Evolutionary conservation across 2,329 filamentous ascomycete genomes (phyloP), one percentile per base, ranked within the genome.

Genomic region (Sarocladium brachiariae): DNA sequence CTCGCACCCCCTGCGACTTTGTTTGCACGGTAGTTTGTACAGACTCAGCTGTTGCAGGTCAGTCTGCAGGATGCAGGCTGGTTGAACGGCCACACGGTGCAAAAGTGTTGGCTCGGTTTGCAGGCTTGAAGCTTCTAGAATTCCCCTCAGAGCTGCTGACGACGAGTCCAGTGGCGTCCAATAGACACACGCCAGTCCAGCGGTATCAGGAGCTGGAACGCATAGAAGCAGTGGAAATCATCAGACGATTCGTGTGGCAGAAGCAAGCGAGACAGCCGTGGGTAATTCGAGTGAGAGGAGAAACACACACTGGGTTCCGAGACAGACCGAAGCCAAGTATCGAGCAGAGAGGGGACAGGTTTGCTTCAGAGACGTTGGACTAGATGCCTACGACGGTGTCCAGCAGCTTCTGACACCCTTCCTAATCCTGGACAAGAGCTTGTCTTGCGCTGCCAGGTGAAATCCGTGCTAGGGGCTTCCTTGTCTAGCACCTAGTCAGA

Each of bases 101-200:
- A 23, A 18, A 14, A n/a, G 21, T 6, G 7, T 10, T 19, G 21
- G 8, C 9, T 11, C n/a, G 39, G 16, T 21, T 7, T 43, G 39
- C 39, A 25, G 39, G 11, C 9, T 33, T 47, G 43, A 31, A 47
- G 27, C 43, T 47, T 47, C 43, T 47, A 47, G 43, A 47, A 47
- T 23, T 47, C n/a, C 43, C 16, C 16, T 23, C 16, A 18, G 27
- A 45, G 39, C 24, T 45, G 43, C 11, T 16, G 25, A 47, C 31
- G 4, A 18, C 24, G 43, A 33, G 27, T 31, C 16, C 13, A 47
- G 43, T 47, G 43, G 43, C 43, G 43, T 47, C 7, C 43, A 23
- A 21, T 16, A 23, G 25, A 23, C 27, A 25, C n/a, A 31, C 16
- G 43, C 33, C 27, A 33, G 39, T 43, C 33, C 7, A 47, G 16